Evolutionary conservation across 176 grass and related monocot genomes (phyloP).

Genomic region (Stipa capillata): DNA sequence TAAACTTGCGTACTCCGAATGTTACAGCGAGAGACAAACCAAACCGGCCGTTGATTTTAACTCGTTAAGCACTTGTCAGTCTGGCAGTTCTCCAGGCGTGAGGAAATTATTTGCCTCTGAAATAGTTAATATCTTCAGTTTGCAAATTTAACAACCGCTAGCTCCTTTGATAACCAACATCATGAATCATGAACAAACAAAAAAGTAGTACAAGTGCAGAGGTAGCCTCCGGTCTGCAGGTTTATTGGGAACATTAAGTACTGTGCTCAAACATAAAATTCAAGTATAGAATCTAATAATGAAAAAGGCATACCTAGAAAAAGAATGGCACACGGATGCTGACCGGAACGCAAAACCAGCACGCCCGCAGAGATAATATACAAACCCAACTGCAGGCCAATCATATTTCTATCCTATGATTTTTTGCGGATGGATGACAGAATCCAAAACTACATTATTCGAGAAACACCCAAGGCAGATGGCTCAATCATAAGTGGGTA

Average conservation of each 20-base stretch:
- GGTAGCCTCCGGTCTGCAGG: not conserved
- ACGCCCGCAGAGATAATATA: conserved; percentile 6
- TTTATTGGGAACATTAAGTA: not conserved
- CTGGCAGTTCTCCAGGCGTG: not conserved
- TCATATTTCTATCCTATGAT: not conserved
- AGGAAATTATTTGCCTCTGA: not conserved
- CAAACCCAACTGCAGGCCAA: not conserved
- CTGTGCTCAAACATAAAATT: not conserved
- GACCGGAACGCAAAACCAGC: not conserved
- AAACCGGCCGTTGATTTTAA: too few relatives aligned
- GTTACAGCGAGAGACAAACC: too few relatives aligned
- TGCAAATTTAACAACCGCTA: not conserved
- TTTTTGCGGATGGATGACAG: not conserved
- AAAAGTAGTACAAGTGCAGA: not conserved
- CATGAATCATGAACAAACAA: too few relatives aligned
- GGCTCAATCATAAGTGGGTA: conserved; percentile 26
- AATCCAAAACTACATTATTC: conserved; percentile 1
- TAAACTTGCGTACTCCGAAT: too few relatives aligned
- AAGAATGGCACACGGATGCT: conserved; percentile 9
- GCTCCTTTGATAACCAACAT: too few relatives aligned
- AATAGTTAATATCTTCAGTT: not conserved
- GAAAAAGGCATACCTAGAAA: not conserved
- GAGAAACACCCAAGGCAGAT: not conserved
- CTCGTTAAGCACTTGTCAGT: not conserved
- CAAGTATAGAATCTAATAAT: not conserved